Evolutionary conservation across 23 red algal genomes (phyloP), one percentile per base, ranked within the genome.

Genomic region (Gracilariopsis chorda): DNA sequence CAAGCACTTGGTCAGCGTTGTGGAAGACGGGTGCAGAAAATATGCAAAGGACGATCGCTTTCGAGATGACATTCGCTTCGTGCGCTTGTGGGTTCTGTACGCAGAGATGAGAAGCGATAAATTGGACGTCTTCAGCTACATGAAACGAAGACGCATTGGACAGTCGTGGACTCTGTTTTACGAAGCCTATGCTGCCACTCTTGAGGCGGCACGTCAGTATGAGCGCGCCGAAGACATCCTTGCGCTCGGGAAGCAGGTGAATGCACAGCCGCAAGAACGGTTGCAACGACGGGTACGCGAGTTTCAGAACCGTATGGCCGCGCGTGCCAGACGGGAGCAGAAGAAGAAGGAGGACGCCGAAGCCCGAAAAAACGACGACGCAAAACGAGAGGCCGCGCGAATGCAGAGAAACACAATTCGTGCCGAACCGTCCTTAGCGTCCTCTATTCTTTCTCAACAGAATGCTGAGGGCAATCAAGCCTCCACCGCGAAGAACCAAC

Each of bases 71-170:
- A 61, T 80, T 34, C 65, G 92, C 2, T 92, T 90, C 58, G 79
- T 94, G 16, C 88, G 92, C 56, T 80, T 98, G 39, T 98, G 96
- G 84, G 77, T 98, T 49, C 88, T 78, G 27, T 91, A 98, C 62
- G 87, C 92, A 1, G 96, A 98, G 48, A 51, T 78, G 51, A 55
- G 77, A 34, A 30, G 37, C 35, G 96, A 98, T 62, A 86, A 92
- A 56, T 60, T 90, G 7, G 87, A 91, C 45, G 91, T 93, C 12
- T 95, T 98, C 77, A 55, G 42, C 3, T 90, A 88, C 43, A 98
- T 94, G 92, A 79, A 77, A 39, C 33, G 62, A 43, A 65, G 87
- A 23, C 59, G 80, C 17, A 95, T 98, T 56, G 96, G 92, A 1
- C 45, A 78, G 51, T 35, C 76, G 0, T 68, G 84, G 36, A 89